Base-by-base conservation (phyloP, 1,284 basidiomycete genomes). In the Omphalotus olearius region DNA sequence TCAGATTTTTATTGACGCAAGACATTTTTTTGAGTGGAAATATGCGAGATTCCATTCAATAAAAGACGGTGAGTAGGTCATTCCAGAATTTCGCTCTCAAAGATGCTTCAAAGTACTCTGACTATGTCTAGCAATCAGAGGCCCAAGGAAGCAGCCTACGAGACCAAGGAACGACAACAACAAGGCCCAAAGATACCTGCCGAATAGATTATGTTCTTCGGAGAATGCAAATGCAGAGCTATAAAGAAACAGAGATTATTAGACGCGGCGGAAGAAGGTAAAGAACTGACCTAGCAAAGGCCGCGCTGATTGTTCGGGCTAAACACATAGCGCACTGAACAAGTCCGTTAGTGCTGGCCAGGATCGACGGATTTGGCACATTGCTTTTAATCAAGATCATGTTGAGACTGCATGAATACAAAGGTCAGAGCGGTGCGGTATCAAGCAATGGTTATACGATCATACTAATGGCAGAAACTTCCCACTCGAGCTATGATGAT, bases 381-480 rank as follows among this genome's bases (percentile, higher is more conserved):
- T 53, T 45, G n/a, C 25, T 23, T 37, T 44, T 53, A 20, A 39
- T 30, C 35, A 46, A 30, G 6, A 53, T 33, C 42, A 53, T 44
- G 37, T 38, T 53, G 10, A 53, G 16, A 14, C 47, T 53, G 28
- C 18, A n/a, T 26, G 7, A 16, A 17, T 28, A 30, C 13, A 33
- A 13, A 9, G 9, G 49, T 33, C 42, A 53, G 41, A 30, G 20
- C 49, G n/a, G 49, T 6, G 9, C 42, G 49, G 18, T 26, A 20
- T 16, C 5, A 13, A 33, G 11, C 18, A 26, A 28, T 30, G 3
- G n/a, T 9, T n/a, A 18, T 4, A n/a, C 23, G 23, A n/a, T 17
- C 17, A 48, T 45, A 76, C 77, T 70, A 67, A 60, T 63, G 78
- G 3, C 67, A 69, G 13, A 80, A 58, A 39, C 61, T 63, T 3